These are phyloP conservation scores for Parastagonospora nodorum DNA, from an alignment of 2,329 filamentous ascomycete genomes.

Conservation along the genomic window DNA sequence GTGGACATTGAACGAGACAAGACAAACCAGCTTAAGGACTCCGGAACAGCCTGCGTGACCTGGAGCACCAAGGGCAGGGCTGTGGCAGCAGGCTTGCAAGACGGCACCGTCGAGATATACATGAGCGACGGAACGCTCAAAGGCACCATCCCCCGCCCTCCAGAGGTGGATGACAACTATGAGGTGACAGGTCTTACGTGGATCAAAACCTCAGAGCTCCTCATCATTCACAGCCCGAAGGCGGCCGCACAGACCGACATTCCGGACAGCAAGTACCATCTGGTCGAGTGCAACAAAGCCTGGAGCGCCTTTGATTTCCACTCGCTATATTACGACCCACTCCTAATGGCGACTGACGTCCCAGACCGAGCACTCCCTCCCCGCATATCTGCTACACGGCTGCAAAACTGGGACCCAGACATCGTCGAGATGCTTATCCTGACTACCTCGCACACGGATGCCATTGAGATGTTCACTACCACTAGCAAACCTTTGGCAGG, in stretches of 20 bases:
- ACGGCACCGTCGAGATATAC: constrained; percentile 83
- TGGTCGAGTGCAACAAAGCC: constrained; percentile 68
- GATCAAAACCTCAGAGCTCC: constrained; percentile 86
- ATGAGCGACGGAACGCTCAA: constrained; percentile 79
- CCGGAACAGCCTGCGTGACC: constrained; percentile 78
- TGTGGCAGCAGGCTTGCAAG: constrained; percentile 79
- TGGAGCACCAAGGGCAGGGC: constrained; percentile 97
- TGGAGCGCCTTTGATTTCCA: constrained; percentile 70
- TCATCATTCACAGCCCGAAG: constrained; percentile 67
- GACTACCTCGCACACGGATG: constrained; percentile 77
- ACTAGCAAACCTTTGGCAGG: constrained; percentile 70
- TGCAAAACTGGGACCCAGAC: constrained; percentile 80
- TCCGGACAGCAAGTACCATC: constrained; percentile 72
- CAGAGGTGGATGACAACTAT: constrained; percentile 65
- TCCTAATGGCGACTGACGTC: constrained; percentile 47
- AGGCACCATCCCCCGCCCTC: constrained; percentile 77
- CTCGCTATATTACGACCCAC: constrained; percentile 65
- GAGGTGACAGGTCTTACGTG: constrained; percentile 83
- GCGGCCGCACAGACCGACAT: constrained; percentile 50
- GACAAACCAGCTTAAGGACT: constrained; percentile 62
- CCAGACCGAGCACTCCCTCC: constrained; percentile 65
- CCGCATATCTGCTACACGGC: constrained; percentile 76
- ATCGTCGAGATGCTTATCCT: constrained; percentile 82
- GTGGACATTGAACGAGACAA: constrained; percentile 73
- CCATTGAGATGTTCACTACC: constrained; percentile 78